Evolutionary conservation across 2,329 filamentous ascomycete genomes (phyloP).

Genomic region (Penicillium hordei): DNA sequence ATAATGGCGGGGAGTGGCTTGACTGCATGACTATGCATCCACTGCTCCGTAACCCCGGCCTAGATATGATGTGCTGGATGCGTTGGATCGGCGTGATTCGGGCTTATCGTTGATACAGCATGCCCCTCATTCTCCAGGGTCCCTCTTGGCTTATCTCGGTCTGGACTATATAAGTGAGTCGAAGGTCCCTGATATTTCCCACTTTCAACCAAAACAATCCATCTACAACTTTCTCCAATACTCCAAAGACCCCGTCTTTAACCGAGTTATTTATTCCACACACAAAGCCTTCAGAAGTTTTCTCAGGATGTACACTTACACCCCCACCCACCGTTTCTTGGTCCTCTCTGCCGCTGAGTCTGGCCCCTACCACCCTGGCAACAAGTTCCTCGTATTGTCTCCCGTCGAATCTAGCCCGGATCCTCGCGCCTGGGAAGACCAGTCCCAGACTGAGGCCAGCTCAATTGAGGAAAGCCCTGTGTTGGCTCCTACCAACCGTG

Average conservation of each 20-base stretch:
- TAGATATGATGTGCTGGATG: constrained; percentile 19
- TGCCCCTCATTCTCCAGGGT: constrained; percentile 28
- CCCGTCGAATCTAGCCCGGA: constrained; percentile 33
- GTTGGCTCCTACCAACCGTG: constrained; percentile 10
- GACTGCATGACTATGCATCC: constrained; percentile 24
- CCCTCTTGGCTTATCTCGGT: constrained; percentile 20
- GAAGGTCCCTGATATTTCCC: constrained; percentile 16
- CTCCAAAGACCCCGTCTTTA: constrained; percentile 5
- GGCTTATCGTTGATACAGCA: constrained; percentile 23
- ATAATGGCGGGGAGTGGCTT: constrained; percentile 23
- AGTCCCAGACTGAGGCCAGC: constrained; percentile 15
- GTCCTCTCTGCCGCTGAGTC: constrained; percentile 27
- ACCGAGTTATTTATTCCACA: constrained; percentile 5
- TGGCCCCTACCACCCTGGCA: constrained; percentile 20
- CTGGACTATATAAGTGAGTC: constrained; percentile 31
- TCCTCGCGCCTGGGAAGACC: constrained; percentile 22
- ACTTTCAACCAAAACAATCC: background rate
- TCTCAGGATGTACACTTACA: constrained; percentile 33
- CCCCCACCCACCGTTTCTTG: constrained; percentile 34
- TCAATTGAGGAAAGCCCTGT: constrained; percentile 13
- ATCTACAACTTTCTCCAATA: background rate
- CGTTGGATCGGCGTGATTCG: constrained; percentile 29
- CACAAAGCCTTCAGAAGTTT: background rate
- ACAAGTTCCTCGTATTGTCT: constrained; percentile 31
- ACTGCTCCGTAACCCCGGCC: constrained; percentile 14